Conservation (phyloP, 768 basidiomycete species). For the Lactarius deliciosus region DNA sequence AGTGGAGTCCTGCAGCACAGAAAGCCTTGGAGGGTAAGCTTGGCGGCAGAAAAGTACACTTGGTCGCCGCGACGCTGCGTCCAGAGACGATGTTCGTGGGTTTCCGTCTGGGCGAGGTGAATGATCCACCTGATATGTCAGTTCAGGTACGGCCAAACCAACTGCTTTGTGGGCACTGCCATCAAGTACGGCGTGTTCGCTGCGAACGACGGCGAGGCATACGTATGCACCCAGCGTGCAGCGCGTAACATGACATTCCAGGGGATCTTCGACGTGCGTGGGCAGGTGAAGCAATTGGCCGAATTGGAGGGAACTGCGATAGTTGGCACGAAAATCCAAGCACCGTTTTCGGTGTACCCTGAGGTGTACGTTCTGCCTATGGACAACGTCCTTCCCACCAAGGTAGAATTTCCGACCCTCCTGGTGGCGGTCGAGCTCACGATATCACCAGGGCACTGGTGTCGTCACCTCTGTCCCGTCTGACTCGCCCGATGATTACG, state of each 20-base stretch:
- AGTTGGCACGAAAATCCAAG: slow-evolving; percentile 86
- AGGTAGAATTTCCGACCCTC: slow-evolving; percentile 67
- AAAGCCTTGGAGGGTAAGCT: slow-evolving; percentile 63
- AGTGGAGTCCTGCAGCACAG: slow-evolving; percentile 76
- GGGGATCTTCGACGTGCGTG: slow-evolving; percentile 71
- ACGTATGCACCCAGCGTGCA: slow-evolving; percentile 83
- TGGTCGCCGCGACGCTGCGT: slow-evolving; percentile 95
- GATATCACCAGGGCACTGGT: slow-evolving; percentile 72
- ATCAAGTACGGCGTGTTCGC: slow-evolving; percentile 94
- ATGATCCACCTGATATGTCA: background rate
- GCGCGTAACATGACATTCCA: slow-evolving; percentile 99
- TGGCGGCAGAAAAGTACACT: slow-evolving; percentile 76
- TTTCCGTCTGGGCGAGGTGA: background rate
- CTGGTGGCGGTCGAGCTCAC: slow-evolving; percentile 18
- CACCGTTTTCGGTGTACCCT: slow-evolving; percentile 76
- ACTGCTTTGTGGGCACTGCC: slow-evolving; percentile 89
- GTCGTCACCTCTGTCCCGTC: slow-evolving; percentile 98
- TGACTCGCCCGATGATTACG: slow-evolving; percentile 96
- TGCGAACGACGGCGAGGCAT: slow-evolving; percentile 84
- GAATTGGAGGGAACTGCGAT: slow-evolving; percentile 79
- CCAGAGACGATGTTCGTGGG: slow-evolving; percentile 89
- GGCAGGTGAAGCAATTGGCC: slow-evolving; percentile 67
- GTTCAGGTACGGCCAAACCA: slow-evolving; percentile 94
- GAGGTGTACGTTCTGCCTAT: slow-evolving; percentile 98
- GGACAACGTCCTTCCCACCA: slow-evolving; percentile 96